Evolutionary conservation across 2,329 filamentous ascomycete species (phyloP), one percentile per base, ranked within the genome.

Genomic region (Diaporthe helianthi): DNA sequence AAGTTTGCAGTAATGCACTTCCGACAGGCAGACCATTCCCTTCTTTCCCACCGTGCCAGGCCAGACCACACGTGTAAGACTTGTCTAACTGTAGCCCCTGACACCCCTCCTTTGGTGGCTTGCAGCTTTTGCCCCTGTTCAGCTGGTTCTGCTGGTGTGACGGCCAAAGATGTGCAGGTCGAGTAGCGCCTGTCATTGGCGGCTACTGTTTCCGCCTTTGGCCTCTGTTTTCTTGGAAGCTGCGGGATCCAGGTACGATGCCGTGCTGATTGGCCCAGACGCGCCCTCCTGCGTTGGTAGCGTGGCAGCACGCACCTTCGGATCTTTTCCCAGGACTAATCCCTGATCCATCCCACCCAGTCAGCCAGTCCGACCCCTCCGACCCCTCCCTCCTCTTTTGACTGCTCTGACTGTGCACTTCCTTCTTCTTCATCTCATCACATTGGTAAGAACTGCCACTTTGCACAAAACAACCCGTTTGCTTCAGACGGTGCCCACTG

Each of bases 181-280:
- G 26, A 47, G 44, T 63, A 63, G 58, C 58, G 58, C 58, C 58
- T 63, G 58, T 63, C 58, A 63, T 63, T 63, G 58, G 58, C 58
- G 58, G 58, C 58, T 63, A 63, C 58, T 47, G 44, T 49, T 63
- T 63, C 58, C 58, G 58, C 58, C 29, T 4, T 36, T 12, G 36
- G n/a, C n/a, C n/a, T n/a, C n/a, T n/a, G n/a, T n/a, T 63, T 41
- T 63, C 58, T 63, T 63, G 58, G 58, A 63, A 63, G 17, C 29
- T 63, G 58, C 58, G 31, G 26, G 44, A 63, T 63, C 44, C 58
- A 63, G 58, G 58, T 36, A 63, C 58, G n/a, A 9, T 47, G 58
- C 12, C 44, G 9, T 24, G 44, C 29, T 63, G 58, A 63, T 63
- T 63, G 58, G 58, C 29, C n/a, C 26, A 63, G 58, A 49, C 19